Base-by-base conservation (phyloP, 306 rosid species). In the Malus orientalis region DNA sequence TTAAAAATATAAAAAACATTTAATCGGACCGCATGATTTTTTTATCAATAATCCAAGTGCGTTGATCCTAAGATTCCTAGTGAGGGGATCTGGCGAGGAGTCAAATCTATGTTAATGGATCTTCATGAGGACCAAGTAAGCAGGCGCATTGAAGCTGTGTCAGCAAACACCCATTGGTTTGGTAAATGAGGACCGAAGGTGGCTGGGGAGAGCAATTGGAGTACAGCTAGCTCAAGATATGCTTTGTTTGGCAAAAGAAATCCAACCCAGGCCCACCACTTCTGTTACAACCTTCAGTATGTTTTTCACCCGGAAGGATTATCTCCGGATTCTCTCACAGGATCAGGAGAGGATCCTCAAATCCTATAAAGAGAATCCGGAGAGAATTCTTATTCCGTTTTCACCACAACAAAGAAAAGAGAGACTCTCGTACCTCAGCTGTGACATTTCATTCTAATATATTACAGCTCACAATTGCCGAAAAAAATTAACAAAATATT, bases 211-310 rank as follows among this genome's bases (percentile, higher is more conserved):
- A 23, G 73, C n/a, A 54, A 76, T 59, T 81, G 85, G 82, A 23
- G 49, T 66, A 77, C 89, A 81, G 82, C 89, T 81, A 63, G 76
- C 66, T 32, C 29, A 78, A 51, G 81, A 85, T 85, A 81, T 77
- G 82, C 79, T 81, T 79, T 77, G 67, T 19, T 79, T 61, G 69
- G 78, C 70, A 38, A 75, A 76, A 75, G 18, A 27, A 30, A 29
- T 44, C 57, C 64, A 8, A 27, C 23, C 16, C 65, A 19, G 79
- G 79, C 78, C 86, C 38, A 20, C 75, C 73, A 81, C 30, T 30
- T 53, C 64, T 38, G 47, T 25, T 14, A 54, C 77, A 22, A 60
- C 75, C 64, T 33, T 49, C 64, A 15, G 29, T 63, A 23, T 73
- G 22, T 59, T 18, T 18, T 75, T 20, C n/a, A 55, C 61, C n/a